phyloP scores from a whole-genome alignment of 768 basidiomycete species.

The Chalciporus sphaerocephalus region DNA sequence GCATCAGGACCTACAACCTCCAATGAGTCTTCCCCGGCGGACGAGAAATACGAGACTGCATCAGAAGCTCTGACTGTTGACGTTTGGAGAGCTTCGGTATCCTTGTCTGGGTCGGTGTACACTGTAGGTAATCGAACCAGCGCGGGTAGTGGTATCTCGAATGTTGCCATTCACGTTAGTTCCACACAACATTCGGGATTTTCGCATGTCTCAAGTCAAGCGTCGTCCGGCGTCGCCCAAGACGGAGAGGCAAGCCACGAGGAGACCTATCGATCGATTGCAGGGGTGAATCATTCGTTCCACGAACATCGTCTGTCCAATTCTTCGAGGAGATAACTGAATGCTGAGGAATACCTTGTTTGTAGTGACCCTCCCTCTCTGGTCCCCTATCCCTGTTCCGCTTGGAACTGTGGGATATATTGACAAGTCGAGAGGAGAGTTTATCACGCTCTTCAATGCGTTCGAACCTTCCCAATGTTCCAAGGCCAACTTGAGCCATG shows the following conservation, averaged over 20 bases:
- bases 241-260: constrained; percentile 47
- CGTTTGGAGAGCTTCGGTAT: not conserved
- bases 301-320: constrained; percentile 57
- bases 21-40: constrained; percentile 16
- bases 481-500: constrained; percentile 37
- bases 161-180: not conserved
- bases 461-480: constrained; percentile 48
- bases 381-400: constrained; percentile 58
- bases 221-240: not conserved
- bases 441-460: constrained; percentile 70
- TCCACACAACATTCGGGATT: constrained; percentile 4
- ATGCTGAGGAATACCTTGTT: not conserved
- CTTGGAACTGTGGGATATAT: constrained; percentile 78
- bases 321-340: not conserved
- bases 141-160: not conserved
- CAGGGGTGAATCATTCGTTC: constrained; percentile 54
- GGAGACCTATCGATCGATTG: constrained; percentile 59
- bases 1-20: not conserved
- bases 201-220: constrained; percentile 20
- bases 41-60: constrained; percentile 27
- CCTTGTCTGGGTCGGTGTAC: not conserved
- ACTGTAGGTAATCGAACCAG: not conserved
- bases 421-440: constrained; percentile 59
- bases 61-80: constrained; percentile 23
- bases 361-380: constrained; percentile 62